A percentile compares a stretch with the other conserved stretches of the same genome.
Evolutionary conservation across 495 filamentous ascomycete genomes (phyloP).

Genomic region (Aspergillus ellipticus): DNA sequence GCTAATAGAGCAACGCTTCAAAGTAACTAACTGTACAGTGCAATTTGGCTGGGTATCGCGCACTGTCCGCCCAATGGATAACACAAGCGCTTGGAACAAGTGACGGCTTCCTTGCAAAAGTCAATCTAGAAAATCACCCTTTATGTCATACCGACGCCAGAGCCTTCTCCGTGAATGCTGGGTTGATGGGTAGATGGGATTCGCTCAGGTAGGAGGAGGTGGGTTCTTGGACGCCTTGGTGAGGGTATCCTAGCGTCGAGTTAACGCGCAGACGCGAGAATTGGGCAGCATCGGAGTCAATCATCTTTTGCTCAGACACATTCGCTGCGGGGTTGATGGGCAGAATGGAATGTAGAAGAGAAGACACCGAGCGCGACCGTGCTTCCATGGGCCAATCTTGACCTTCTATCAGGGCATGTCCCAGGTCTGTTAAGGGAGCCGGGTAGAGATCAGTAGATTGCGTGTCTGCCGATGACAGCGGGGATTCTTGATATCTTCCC

Average conservation of each 20-base stretch:
- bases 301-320: conserved; percentile 10
- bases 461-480: conserved; percentile 12
- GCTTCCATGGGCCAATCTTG: conserved; percentile 9
- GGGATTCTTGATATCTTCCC: conserved; percentile 14
- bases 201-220: conserved; percentile 24
- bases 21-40: conserved; percentile 15
- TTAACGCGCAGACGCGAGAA: conserved; percentile 11
- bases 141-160: conserved; percentile 16
- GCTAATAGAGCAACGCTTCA: conserved; percentile 10
- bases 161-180: conserved; percentile 22
- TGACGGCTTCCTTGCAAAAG: background rate
- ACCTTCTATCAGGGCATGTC: conserved; percentile 13
- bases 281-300: conserved; percentile 1
- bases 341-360: conserved; percentile 20
- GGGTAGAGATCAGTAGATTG: conserved; percentile 17
- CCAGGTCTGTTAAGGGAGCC: conserved; percentile 9
- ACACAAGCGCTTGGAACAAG: background rate
- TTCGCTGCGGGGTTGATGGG: conserved; percentile 32
- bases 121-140: background rate
- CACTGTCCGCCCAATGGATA: background rate
- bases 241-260: conserved; percentile 16
- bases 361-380: conserved; percentile 15
- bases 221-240: conserved; percentile 12
- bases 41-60: conserved; percentile 17
- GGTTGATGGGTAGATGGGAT: conserved; percentile 38